Conservation (phyloP, 345 rosid genomes). For the Limnanthes douglasii region DNA sequence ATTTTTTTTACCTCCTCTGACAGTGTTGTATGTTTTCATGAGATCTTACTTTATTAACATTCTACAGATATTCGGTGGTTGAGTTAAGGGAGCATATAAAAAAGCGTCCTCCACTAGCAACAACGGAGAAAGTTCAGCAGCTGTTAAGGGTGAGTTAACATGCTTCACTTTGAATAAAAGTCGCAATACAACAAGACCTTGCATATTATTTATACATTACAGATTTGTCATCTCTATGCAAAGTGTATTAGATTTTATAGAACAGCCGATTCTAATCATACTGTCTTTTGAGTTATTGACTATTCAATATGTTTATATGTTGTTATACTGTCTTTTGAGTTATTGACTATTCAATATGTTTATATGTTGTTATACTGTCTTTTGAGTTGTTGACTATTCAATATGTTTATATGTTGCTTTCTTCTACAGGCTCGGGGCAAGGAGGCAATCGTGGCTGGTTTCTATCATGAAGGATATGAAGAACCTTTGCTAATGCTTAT, state of each 20-base stretch:
- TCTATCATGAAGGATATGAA: constrained; percentile 91
- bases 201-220: too few species aligned
- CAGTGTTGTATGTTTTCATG: neutral
- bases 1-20: neutral
- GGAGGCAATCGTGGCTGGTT: constrained; percentile 86
- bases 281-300: too few species aligned
- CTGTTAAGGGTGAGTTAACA: constrained; percentile 91
- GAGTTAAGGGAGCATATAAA: constrained; percentile 91
- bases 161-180: too few species aligned
- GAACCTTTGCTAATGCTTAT: constrained; percentile 93
- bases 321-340: too few species aligned
- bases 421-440: constrained; percentile 63
- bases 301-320: too few species aligned
- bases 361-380: too few species aligned
- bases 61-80: constrained; percentile 52
- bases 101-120: constrained; percentile 94
- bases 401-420: neutral
- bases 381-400: too few species aligned
- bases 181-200: too few species aligned
- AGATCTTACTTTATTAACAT: constrained; percentile 1
- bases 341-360: too few species aligned
- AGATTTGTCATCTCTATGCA: too few species aligned
- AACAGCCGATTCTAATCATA: too few species aligned
- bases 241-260: too few species aligned
- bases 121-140: constrained; percentile 90